phyloP scores from a whole-genome alignment of 345 rosid species.

The Gossypium arboreum region DNA sequence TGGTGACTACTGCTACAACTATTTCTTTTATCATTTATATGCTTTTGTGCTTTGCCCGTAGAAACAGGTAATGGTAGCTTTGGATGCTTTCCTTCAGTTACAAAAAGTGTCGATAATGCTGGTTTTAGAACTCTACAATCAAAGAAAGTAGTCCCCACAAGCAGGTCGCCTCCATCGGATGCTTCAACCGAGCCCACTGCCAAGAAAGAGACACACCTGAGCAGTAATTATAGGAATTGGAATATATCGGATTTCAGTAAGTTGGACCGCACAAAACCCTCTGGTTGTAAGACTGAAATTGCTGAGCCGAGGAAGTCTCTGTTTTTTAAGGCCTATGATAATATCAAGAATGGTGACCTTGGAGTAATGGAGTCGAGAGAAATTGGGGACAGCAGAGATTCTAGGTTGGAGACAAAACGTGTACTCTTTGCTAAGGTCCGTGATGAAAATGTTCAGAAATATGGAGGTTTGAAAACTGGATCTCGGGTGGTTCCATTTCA shows the following conservation, averaged over 20 bases:
- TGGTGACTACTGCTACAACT: neutral
- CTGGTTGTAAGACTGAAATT: constrained; percentile 36
- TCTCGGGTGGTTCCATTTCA: constrained; percentile 58
- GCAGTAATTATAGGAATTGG: constrained; percentile 31
- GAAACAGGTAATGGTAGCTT: constrained; percentile 47
- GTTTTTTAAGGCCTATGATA: constrained; percentile 24
- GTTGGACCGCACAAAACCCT: constrained; percentile 27
- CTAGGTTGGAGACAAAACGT: constrained; percentile 40
- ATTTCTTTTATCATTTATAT: constrained; percentile 12
- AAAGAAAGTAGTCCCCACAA: constrained; percentile 49
- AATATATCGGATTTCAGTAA: constrained; percentile 19
- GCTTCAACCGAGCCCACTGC: constrained; percentile 32
- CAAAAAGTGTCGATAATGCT: constrained; percentile 41
- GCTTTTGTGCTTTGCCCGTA: constrained; percentile 19
- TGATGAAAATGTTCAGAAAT: constrained; percentile 37
- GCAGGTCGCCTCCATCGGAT: constrained; percentile 52
- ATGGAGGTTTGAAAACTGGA: constrained; percentile 44
- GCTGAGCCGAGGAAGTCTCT: constrained; percentile 23
- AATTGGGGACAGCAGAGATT: constrained; percentile 15
- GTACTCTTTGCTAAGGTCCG: constrained; percentile 32
- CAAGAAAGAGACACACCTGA: constrained; percentile 37
- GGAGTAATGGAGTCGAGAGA: neutral
- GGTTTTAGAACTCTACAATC: constrained; percentile 37
- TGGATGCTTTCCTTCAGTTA: constrained; percentile 41
- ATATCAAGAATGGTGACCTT: constrained; percentile 18